Percentiles rank a stretch among this genome's conserved stretches.
These are phyloP conservation scores for Hypoxylon cercidicola DNA, from an alignment of 495 filamentous ascomycete species.

Conservation along the genomic window DNA sequence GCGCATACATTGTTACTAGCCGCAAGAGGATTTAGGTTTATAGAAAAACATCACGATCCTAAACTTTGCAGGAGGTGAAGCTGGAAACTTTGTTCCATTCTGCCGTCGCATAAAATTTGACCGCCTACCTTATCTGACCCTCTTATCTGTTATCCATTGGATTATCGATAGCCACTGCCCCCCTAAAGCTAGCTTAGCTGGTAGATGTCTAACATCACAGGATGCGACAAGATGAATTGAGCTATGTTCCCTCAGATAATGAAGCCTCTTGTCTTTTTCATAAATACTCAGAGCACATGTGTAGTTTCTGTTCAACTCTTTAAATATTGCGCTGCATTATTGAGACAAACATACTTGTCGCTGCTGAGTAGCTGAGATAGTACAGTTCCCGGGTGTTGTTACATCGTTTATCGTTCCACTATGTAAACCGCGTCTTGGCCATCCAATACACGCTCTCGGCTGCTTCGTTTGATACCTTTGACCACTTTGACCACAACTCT, in stretches of 20 bases:
- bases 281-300: neutral
- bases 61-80: neutral
- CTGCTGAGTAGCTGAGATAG: too few species aligned
- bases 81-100: slow-evolving; percentile 23
- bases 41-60: neutral
- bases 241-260: neutral
- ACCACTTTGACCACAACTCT: too few species aligned
- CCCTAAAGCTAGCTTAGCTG: neutral
- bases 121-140: slow-evolving; percentile 37
- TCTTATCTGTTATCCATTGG: slow-evolving; percentile 13
- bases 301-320: neutral
- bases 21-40: neutral
- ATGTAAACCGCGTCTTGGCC: too few species aligned
- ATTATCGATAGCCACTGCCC: slow-evolving; percentile 13
- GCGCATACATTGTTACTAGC: slow-evolving; percentile 51
- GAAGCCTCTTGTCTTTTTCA: neutral
- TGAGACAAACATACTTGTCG: too few species aligned
- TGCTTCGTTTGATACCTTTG: too few species aligned
- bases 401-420: too few species aligned
- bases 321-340: neutral
- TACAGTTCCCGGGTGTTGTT: too few species aligned
- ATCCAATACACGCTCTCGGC: too few species aligned
- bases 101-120: slow-evolving; percentile 46
- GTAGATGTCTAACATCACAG: slow-evolving; percentile 12
- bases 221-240: slow-evolving; percentile 17